Evolutionary conservation across 2,329 filamentous ascomycete species (phyloP).

Genomic region (Aspergillaceae sp.): DNA sequence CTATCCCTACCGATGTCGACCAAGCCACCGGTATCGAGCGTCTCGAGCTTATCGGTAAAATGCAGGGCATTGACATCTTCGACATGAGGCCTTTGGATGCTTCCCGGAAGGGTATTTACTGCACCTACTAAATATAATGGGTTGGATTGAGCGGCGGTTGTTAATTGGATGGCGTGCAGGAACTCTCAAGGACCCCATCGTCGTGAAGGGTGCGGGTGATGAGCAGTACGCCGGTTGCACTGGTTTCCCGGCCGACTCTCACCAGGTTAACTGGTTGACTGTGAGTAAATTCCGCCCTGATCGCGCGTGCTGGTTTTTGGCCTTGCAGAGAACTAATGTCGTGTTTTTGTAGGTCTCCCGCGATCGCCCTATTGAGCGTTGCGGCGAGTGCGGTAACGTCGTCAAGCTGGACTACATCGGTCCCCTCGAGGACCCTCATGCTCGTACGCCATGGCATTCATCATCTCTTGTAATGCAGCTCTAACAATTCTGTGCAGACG

Average conservation of each 20-base stretch:
- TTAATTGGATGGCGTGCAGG: constrained; percentile 42
- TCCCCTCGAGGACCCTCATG: constrained; percentile 62
- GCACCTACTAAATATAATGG: background rate
- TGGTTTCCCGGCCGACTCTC: constrained; percentile 83
- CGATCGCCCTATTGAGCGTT: constrained; percentile 86
- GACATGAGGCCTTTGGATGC: constrained; percentile 95
- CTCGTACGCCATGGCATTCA: constrained; percentile 33
- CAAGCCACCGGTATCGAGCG: constrained; percentile 96
- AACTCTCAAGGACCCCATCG: constrained; percentile 81
- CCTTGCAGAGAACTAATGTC: background rate
- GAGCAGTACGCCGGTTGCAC: constrained; percentile 98
- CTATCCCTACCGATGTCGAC: constrained; percentile 86
- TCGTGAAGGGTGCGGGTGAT: constrained; percentile 82
- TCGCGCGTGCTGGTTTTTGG: background rate
- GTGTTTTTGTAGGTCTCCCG: constrained; percentile 58
- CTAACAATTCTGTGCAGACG: constrained; percentile 21
- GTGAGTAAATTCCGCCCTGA: constrained; percentile 39
- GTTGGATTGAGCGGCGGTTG: constrained; percentile 1
- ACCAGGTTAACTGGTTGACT: constrained; percentile 82
- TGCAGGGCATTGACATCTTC: constrained; percentile 96
- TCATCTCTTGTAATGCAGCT: background rate
- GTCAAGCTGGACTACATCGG: constrained; percentile 98
- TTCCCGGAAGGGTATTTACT: constrained; percentile 64
- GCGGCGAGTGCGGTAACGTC: constrained; percentile 90
- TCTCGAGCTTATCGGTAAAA: constrained; percentile 97